These are phyloP conservation scores for Fusarium sp. DNA, from an alignment of 2,329 filamentous ascomycete genomes.

Conservation along the genomic window DNA sequence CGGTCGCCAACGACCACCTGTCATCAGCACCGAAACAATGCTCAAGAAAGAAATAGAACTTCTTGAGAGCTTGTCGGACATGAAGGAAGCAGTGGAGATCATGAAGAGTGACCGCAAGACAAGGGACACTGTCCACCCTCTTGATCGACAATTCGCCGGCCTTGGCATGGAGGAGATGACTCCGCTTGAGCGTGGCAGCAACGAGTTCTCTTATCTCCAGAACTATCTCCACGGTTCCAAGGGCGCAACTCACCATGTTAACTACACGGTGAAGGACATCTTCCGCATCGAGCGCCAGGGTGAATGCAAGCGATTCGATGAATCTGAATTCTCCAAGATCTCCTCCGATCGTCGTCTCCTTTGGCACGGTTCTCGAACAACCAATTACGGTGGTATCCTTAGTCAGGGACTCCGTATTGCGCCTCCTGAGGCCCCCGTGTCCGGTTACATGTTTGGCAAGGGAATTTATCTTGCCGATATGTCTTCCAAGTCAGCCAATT, in stretches of 20 bases:
- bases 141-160: constrained; percentile 79
- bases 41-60: constrained; percentile 84
- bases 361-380: constrained; percentile 87
- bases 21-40: constrained; percentile 67
- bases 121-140: constrained; percentile 66
- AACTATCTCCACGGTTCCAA: constrained; percentile 75
- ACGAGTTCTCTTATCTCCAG: constrained; percentile 73
- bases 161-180: constrained; percentile 83
- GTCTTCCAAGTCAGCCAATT: constrained; percentile 83
- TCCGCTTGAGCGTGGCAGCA: constrained; percentile 66
- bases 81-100: constrained; percentile 84
- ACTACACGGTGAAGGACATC: constrained; percentile 76
- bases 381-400: constrained; percentile 89
- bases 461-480: constrained; percentile 91
- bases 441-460: constrained; percentile 90
- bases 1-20: constrained; percentile 76
- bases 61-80: constrained; percentile 83
- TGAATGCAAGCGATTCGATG: constrained; percentile 75
- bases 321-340: constrained; percentile 63
- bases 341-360: constrained; percentile 79
- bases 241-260: constrained; percentile 72
- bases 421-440: constrained; percentile 82
- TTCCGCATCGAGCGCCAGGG: constrained; percentile 84
- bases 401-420: constrained; percentile 91
- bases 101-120: constrained; percentile 72